Base-by-base conservation (phyloP, 75 land plant genomes). In the Gnetum montanum region DNA sequence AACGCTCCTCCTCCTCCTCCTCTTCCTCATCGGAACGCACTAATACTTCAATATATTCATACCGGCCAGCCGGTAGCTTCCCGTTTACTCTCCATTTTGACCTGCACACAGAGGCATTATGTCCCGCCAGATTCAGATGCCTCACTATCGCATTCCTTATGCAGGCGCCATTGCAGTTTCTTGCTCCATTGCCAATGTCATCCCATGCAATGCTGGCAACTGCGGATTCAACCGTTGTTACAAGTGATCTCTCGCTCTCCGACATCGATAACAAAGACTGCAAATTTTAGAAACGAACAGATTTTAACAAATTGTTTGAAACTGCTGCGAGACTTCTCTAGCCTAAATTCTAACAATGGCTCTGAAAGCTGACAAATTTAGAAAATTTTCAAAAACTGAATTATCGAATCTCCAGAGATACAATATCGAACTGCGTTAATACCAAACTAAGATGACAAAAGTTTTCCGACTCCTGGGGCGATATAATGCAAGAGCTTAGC, bases 131-230 rank as follows among this genome's bases (percentile, higher is more conserved):
- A 18, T 53, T 51, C 27, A 75, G 44, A 35, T 70, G 63, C 23
- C 71, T 75, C 2, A 75, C 74, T 27, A 75, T 46, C 8, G 66
- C 35, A 4, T 69, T 54, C 18, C 75, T 57, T 3, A 65, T 49
- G 55, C 78, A 75, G 13, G 65, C 58, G 37, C 74, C 78, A 30
- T 66, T 75, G 70, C 78, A 75, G 4, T 71, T 53, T 22, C 8
- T 54, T 74, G 33, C 52, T 24, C 7, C 45, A 24, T 3, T 61
- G 18, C 49, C 28, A 22, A 71, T 25, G 22, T 60, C 68, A 15
- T 49, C 23, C 7, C 61, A 74, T 6, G 59, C 57, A 24, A 74
- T 59, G 33, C 19, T 29, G 22, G 54, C 29, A n/a, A 50, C 16
- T 18, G 31, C 31, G 19, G 34, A 50, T 16, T 16, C 34, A 0